Conservation (phyloP, 371 early-diverging fungal species). For the Mortierella polycephala region DNA sequence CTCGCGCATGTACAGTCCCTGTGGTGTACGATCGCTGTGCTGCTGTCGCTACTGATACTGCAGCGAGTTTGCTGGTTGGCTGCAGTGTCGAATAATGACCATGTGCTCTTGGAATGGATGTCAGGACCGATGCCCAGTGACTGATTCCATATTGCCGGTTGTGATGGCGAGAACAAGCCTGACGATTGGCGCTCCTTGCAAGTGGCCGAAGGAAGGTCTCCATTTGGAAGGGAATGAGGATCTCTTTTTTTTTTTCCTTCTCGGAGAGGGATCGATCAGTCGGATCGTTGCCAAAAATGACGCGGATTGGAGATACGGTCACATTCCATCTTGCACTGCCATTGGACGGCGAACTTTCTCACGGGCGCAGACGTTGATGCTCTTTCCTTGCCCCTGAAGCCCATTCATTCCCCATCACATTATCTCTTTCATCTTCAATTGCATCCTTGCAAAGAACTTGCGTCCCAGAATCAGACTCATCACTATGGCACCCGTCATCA, state of each 20-base stretch:
- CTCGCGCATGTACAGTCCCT: slow-evolving; percentile 20
- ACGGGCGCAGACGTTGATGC: neutral
- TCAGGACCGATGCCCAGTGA: slow-evolving; percentile 29
- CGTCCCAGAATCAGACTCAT: neutral
- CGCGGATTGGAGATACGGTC: neutral
- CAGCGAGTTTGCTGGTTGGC: too few relatives aligned
- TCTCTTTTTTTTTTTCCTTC: too few relatives aligned
- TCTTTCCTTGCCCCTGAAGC: too few relatives aligned
- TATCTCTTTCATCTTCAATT: neutral
- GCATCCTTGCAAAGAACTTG: neutral
- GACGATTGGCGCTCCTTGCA: neutral
- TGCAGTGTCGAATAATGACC: neutral
- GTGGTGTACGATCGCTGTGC: slow-evolving; percentile 1
- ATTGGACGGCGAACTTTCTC: neutral
- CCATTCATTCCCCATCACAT: neutral
- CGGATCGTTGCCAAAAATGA: too few relatives aligned
- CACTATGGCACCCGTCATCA: slow-evolving; percentile 29
- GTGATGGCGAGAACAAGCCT: neutral
- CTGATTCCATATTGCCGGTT: slow-evolving; percentile 14
- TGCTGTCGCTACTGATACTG: too few relatives aligned
- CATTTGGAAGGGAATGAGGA: neutral
- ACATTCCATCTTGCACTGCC: neutral
- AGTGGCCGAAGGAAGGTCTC: neutral
- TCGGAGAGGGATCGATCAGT: too few relatives aligned
- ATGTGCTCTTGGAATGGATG: slow-evolving; percentile 25